Base-by-base conservation (phyloP, 2,329 filamentous ascomycete genomes). In the Teratosphaeriaceae sp. region DNA sequence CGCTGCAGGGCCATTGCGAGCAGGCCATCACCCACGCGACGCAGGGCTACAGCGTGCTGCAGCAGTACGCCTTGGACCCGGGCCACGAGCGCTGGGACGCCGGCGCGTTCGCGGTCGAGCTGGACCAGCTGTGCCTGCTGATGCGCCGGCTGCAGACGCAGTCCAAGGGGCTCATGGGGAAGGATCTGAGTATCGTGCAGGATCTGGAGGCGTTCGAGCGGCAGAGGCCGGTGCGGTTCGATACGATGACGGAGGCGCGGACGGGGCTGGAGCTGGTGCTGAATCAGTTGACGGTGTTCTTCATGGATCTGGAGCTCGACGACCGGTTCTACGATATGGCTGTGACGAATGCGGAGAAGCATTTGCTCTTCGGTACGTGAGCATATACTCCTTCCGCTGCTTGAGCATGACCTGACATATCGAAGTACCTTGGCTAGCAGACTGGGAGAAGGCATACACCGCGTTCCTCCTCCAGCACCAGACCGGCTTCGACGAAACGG, bases 11-110 rank as follows among this genome's bases (percentile, higher is more conserved):
- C 6, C 46, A 56, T 29, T 55, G 50, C 24, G 50, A 56, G 34
- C 53, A 56, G 34, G 53, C 53, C 5, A 55, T 56, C 23, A 43
- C 45, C 1, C 53, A 56, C 29, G 50, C 52, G 3, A 48, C 47
- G 5, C 53, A 54, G 33, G 52, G 51, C n/a, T 56, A 52, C 20
- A 47, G 27, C 26, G 36, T 56, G 9, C 40, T 52, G 13, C 49
- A 53, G 23, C 52, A 54, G 27, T 48, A 53, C 33, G 46, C 49
- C 1, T 40, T 45, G 21, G 48, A 50, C 18, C 45, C 46, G 1
- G 44, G 50, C n/a, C 43, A 48, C 37, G 42, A 47, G 26, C 38
- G 36, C 15, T 45, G 41, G 44, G 51, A 53, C 31, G 41, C 42
- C 6, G 48, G 47, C 1, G 38, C 34, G 6, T 54, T 53, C 21